These are phyloP conservation scores for Globisporangium irregulare DNA, from an alignment of 352 stramenopile species.

Conservation along the genomic window DNA sequence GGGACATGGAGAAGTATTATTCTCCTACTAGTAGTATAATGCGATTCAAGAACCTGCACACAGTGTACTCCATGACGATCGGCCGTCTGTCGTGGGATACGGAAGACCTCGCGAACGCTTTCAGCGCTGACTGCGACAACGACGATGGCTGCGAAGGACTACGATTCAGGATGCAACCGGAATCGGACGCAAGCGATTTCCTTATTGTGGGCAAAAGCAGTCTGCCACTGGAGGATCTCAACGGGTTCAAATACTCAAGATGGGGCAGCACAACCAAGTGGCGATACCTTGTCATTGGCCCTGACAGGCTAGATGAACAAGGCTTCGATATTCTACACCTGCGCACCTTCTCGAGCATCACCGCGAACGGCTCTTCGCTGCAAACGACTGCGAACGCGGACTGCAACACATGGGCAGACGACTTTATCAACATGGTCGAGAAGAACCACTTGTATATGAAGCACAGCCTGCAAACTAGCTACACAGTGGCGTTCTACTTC, in stretches of 20 bases:
- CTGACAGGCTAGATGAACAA: background rate
- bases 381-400: background rate
- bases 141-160: background rate
- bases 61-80: slow-evolving; percentile 9
- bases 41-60: slow-evolving; percentile 8
- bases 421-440: slow-evolving; percentile 17
- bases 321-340: slow-evolving; percentile 6
- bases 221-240: background rate
- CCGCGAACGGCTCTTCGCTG: background rate
- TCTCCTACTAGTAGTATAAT: too few relatives aligned
- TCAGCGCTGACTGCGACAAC: background rate
- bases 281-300: slow-evolving; percentile 5
- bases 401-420: slow-evolving; percentile 12
- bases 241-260: background rate
- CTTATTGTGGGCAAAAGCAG: background rate
- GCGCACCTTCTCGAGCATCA: slow-evolving; percentile 9
- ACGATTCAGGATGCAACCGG: slow-evolving; percentile 2
- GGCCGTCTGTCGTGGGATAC: slow-evolving; percentile 8
- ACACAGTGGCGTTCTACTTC: too few relatives aligned
- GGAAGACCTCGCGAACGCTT: background rate
- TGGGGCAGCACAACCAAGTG: slow-evolving; percentile 8
- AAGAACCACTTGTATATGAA: too few relatives aligned
- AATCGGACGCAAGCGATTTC: background rate
- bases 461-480: too few relatives aligned
- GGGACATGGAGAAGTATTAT: background rate